Evolutionary conservation across 2,329 filamentous ascomycete genomes (phyloP).

Genomic region (Ascochyta viciae-villosae): DNA sequence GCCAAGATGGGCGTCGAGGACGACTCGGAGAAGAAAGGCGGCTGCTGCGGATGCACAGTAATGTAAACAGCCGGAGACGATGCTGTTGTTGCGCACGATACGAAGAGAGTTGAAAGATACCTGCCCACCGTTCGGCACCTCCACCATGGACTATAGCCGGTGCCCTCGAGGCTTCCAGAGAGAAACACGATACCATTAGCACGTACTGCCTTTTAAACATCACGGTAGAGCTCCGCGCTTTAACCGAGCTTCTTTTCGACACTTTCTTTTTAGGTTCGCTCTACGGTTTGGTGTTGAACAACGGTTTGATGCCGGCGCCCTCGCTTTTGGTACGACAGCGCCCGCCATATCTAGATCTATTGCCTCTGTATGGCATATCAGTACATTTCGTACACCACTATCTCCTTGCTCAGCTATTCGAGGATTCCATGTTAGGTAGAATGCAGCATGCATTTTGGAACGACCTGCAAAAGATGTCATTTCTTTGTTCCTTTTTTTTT

Average conservation of each 20-base stretch:
- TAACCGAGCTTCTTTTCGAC: constrained; percentile 31
- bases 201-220: constrained; percentile 43
- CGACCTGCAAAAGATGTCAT: constrained; percentile 31
- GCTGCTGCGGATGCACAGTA: constrained; percentile 88
- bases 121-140: constrained; percentile 34
- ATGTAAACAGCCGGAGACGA: constrained; percentile 65
- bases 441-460: constrained; percentile 28
- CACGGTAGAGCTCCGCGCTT: constrained; percentile 22
- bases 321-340: constrained; percentile 20
- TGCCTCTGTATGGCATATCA: constrained; percentile 37
- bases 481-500: constrained; percentile 18
- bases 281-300: constrained; percentile 39
- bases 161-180: constrained; percentile 27
- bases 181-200: constrained; percentile 46
- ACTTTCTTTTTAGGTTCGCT: constrained; percentile 34
- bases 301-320: constrained; percentile 37
- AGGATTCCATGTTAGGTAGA: constrained; percentile 28
- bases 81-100: constrained; percentile 19
- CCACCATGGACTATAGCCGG: constrained; percentile 33
- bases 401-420: constrained; percentile 28
- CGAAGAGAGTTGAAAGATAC: constrained; percentile 33
- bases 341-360: constrained; percentile 38
- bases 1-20: constrained; percentile 83
- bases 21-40: constrained; percentile 71
- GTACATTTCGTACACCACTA: constrained; percentile 38